A percentile compares a stretch with the other conserved stretches of the same genome.
Conservation (phyloP, 2,329 filamentous ascomycete species). For the Colletotrichum sp. region DNA sequence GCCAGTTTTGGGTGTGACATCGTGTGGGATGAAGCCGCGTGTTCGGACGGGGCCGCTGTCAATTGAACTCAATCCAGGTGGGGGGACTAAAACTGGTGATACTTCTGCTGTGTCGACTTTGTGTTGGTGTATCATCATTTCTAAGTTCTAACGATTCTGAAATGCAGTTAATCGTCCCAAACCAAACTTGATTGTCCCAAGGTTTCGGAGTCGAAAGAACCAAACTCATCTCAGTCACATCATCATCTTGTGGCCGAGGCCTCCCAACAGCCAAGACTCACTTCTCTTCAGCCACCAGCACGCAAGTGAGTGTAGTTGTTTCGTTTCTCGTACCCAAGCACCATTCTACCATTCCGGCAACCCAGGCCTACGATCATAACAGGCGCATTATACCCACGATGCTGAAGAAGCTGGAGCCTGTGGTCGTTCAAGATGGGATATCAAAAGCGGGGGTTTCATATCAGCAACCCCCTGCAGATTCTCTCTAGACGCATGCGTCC, state of each 20-base stretch:
- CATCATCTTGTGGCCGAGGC: neutral
- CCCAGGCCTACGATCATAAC: neutral
- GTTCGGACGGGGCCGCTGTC: neutral
- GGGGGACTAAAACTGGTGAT: fast-evolving
- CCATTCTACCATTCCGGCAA: neutral
- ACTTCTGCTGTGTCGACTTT: neutral
- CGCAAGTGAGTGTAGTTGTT: neutral
- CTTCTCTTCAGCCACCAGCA: fast-evolving
- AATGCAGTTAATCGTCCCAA: neutral
- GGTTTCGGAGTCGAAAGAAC: neutral
- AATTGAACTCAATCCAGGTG: neutral
- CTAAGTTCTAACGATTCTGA: fast-evolving
- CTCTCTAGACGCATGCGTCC: neutral
- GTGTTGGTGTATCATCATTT: neutral
- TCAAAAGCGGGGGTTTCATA: neutral
- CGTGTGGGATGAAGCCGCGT: neutral
- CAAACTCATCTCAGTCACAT: fast-evolving
- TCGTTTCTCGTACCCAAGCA: neutral
- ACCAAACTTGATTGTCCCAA: neutral
- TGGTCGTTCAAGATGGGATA: neutral
- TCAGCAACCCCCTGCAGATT: neutral
- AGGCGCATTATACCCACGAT: neutral
- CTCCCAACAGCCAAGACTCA: neutral
- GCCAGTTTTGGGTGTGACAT: neutral
- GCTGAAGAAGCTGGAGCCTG: neutral